phyloP scores from a whole-genome alignment of 192 early-diverging fungal species.

The Podila verticillata region DNA sequence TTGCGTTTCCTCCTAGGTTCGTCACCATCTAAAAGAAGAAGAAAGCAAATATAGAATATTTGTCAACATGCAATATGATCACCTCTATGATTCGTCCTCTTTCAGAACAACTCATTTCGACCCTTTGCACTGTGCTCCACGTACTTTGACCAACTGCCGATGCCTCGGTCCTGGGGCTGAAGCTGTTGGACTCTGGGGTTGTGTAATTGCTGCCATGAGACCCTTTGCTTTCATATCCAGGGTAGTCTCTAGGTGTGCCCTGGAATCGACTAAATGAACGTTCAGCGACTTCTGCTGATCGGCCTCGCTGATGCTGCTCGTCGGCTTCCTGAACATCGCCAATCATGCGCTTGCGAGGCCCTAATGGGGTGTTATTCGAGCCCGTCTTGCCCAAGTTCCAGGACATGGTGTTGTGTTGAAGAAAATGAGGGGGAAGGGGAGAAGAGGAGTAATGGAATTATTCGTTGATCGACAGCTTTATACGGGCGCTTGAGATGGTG shows the following conservation, averaged over 20 bases:
- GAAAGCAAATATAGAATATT: neutral
- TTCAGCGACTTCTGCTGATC: constrained; percentile 11
- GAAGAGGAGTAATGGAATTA: too few relatives aligned
- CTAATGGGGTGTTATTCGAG: constrained; percentile 39
- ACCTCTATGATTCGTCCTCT: too few relatives aligned
- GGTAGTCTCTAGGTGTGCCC: neutral
- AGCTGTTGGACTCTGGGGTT: neutral
- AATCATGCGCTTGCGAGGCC: constrained; percentile 42
- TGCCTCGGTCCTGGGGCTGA: neutral
- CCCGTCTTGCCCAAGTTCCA: constrained; percentile 44
- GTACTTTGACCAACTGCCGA: too few relatives aligned
- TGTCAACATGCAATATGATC: too few relatives aligned
- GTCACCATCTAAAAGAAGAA: constrained; percentile 25
- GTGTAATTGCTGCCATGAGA: neutral
- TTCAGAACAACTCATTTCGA: too few relatives aligned
- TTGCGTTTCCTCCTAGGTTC: constrained; percentile 74
- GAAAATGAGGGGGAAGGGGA: too few relatives aligned
- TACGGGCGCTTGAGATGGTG: too few relatives aligned
- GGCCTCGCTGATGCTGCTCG: constrained; percentile 16
- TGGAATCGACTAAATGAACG: constrained; percentile 5
- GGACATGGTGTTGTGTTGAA: constrained; percentile 12
- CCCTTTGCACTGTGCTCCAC: too few relatives aligned
- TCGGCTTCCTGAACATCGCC: constrained; percentile 20
- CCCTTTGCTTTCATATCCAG: neutral
- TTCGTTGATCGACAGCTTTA: too few relatives aligned